Conservation (phyloP, 148 eudicot genomes). For the Simmondsia chinensis region DNA sequence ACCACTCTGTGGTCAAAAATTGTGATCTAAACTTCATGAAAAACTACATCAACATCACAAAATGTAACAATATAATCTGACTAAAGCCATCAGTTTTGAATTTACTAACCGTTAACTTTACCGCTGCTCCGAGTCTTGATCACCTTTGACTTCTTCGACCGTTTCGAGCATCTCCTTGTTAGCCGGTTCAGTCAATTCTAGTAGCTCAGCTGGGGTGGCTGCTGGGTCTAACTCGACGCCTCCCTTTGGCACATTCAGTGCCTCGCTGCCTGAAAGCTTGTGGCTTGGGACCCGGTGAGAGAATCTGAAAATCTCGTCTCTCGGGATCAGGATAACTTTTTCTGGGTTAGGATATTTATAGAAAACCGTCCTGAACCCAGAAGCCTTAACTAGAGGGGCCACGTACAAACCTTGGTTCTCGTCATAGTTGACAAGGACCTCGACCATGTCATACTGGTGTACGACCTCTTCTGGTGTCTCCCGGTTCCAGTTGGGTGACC, state of each 20-base stretch:
- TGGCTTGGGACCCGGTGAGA: constrained; percentile 55
- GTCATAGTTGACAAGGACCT: constrained; percentile 42
- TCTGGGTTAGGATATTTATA: constrained; percentile 19
- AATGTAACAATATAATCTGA: too few species aligned
- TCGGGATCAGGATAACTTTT: constrained; percentile 32
- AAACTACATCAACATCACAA: too few species aligned
- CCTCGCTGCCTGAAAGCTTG: constrained; percentile 39
- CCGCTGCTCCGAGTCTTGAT: too few species aligned
- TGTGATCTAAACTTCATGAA: too few species aligned
- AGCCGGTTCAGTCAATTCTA: constrained; percentile 18
- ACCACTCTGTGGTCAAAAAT: too few species aligned
- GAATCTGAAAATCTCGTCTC: constrained; percentile 55
- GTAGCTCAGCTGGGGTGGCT: constrained; percentile 48
- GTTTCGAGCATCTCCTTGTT: too few species aligned
- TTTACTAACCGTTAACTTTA: too few species aligned
- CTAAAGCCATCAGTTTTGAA: too few species aligned
- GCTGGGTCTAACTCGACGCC: constrained; percentile 62
- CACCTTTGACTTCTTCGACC: too few species aligned
- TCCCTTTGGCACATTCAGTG: constrained; percentile 40
- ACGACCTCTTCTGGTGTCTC: constrained; percentile 29
- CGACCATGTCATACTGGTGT: constrained; percentile 60
- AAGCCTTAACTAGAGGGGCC: constrained; percentile 43
- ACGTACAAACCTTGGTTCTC: constrained; percentile 39
- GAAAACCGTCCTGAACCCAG: constrained; percentile 45
- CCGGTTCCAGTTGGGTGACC: constrained; percentile 52